Percentiles rank a stretch among this genome's conserved stretches.
These are phyloP conservation scores for Exophiala alcalophila DNA, from an alignment of 2,329 filamentous ascomycete species.

Conservation along the genomic window DNA sequence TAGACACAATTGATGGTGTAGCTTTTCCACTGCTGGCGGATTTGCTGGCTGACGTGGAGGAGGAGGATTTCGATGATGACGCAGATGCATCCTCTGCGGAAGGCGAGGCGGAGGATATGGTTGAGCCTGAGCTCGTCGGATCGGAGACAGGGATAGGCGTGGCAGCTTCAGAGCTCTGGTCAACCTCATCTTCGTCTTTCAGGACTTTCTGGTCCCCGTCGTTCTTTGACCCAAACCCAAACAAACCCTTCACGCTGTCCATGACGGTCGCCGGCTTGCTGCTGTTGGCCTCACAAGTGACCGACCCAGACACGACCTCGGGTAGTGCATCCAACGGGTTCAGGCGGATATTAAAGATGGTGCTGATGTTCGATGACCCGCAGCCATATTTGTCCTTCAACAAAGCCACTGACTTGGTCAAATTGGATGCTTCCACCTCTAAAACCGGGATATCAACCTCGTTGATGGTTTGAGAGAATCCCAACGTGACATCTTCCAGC, in stretches of 20 bases:
- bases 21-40: slow-evolving; percentile 42
- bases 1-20: slow-evolving; percentile 50
- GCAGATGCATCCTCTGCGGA: slow-evolving; percentile 40
- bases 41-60: slow-evolving; percentile 36
- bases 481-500: slow-evolving; percentile 74
- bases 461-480: slow-evolving; percentile 70
- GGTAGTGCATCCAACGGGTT: slow-evolving; percentile 73
- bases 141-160: slow-evolving; percentile 28
- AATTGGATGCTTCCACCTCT: slow-evolving; percentile 72
- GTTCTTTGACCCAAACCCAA: slow-evolving; percentile 90
- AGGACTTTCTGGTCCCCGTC: slow-evolving; percentile 69
- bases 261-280: slow-evolving; percentile 78
- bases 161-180: slow-evolving; percentile 32
- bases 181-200: slow-evolving; percentile 55
- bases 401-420: slow-evolving; percentile 76
- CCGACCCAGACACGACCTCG: slow-evolving; percentile 68
- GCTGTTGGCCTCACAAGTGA: slow-evolving; percentile 78
- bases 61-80: slow-evolving; percentile 40
- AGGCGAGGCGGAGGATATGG: slow-evolving; percentile 32
- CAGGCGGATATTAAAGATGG: slow-evolving; percentile 74
- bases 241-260: slow-evolving; percentile 92
- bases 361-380: slow-evolving; percentile 69
- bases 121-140: slow-evolving; percentile 30
- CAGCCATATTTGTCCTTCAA: slow-evolving; percentile 79
- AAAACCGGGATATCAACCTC: slow-evolving; percentile 59